phyloP scores from a whole-genome alignment of 1,139 yeast species.

The Geotrichum fermentans region DNA sequence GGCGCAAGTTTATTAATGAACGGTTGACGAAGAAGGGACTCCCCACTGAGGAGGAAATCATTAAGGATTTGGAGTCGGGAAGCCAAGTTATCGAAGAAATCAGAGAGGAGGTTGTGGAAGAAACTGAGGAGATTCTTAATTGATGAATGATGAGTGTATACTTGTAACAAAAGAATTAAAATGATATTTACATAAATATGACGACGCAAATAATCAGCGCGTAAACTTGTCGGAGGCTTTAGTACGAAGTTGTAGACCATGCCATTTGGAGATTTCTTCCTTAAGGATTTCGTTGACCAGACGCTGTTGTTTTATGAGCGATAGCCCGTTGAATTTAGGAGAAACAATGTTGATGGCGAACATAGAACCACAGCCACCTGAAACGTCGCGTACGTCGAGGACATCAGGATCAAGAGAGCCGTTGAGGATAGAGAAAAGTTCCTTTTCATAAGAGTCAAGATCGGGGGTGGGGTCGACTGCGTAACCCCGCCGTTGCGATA shows the following conservation, averaged over 20 bases:
- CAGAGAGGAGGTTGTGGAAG: slow-evolving; percentile 72
- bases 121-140: slow-evolving; percentile 71
- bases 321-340: slow-evolving; percentile 65
- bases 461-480: slow-evolving; percentile 17
- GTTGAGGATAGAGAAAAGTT: slow-evolving; percentile 54
- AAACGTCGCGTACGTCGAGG: slow-evolving; percentile 69
- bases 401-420: slow-evolving; percentile 53
- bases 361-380: slow-evolving; percentile 98
- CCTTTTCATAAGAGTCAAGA: slow-evolving; percentile 61
- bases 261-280: slow-evolving; percentile 90
- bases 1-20: slow-evolving; percentile 58
- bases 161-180: slow-evolving; percentile 5
- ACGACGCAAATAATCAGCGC: not conserved
- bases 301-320: slow-evolving; percentile 88
- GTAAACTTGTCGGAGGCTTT: slow-evolving; percentile 34
- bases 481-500: slow-evolving; percentile 9
- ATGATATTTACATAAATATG: not conserved
- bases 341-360: slow-evolving; percentile 81
- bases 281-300: slow-evolving; percentile 75
- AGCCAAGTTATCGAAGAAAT: slow-evolving; percentile 55
- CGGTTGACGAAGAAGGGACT: slow-evolving; percentile 46
- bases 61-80: slow-evolving; percentile 39
- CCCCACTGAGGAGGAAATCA: slow-evolving; percentile 31
- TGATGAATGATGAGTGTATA: slow-evolving; percentile 29
- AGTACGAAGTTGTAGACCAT: slow-evolving; percentile 83